Evolutionary conservation across 2,329 filamentous ascomycete genomes (phyloP).

Genomic region (Pseudopithomyces chartarum): DNA sequence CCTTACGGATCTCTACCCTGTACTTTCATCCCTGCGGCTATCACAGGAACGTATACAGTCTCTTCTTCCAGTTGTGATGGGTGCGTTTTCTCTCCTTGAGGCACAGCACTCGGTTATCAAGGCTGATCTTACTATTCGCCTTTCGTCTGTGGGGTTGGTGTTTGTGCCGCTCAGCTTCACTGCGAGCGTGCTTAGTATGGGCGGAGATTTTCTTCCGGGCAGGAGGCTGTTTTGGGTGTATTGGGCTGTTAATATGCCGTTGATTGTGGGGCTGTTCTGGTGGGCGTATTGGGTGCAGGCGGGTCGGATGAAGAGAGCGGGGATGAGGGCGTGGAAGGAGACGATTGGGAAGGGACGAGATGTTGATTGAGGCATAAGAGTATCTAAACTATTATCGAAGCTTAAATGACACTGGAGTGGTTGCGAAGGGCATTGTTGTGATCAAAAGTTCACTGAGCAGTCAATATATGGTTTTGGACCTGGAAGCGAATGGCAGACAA

Average conservation of each 20-base stretch:
- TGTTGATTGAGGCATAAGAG: too few relatives aligned
- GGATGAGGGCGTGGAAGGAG: neutral
- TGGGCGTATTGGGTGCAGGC: slow-evolving; percentile 10
- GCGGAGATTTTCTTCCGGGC: slow-evolving; percentile 7
- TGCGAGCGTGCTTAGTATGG: slow-evolving; percentile 11
- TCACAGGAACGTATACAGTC: slow-evolving; percentile 9
- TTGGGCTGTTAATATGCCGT: slow-evolving; percentile 3
- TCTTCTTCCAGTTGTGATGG: slow-evolving; percentile 11
- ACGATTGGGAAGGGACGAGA: neutral
- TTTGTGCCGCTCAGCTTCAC: slow-evolving; percentile 11
- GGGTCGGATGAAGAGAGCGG: slow-evolving; percentile 1
- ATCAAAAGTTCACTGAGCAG: too few relatives aligned
- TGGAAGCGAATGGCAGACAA: too few relatives aligned
- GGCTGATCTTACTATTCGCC: slow-evolving; percentile 9
- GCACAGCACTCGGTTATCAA: slow-evolving; percentile 7
- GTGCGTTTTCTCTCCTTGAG: slow-evolving; percentile 12
- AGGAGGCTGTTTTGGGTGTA: slow-evolving; percentile 8
- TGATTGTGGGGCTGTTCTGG: slow-evolving; percentile 10
- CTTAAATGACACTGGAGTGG: too few relatives aligned
- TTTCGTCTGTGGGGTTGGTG: slow-evolving; percentile 2
- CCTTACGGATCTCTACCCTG: neutral
- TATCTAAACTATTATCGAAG: too few relatives aligned
- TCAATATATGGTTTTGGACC: too few relatives aligned
- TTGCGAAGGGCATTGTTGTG: too few relatives aligned
- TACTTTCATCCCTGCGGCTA: slow-evolving; percentile 1